Conservation (phyloP, 345 rosid species). For the Citrus mangshanensis region DNA sequence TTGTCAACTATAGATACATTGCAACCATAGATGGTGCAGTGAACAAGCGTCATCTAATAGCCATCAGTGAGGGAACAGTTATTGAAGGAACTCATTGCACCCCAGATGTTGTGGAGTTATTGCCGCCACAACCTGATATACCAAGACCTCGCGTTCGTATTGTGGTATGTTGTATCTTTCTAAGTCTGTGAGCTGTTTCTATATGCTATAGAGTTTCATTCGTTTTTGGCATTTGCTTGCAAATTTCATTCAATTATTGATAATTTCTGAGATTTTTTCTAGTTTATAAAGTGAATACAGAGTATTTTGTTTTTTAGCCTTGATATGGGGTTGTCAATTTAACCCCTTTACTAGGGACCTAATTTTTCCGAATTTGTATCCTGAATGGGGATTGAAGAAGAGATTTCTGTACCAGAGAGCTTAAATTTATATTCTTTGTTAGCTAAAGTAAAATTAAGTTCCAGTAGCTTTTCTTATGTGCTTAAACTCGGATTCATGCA, state of each 20-base stretch:
- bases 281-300: neutral
- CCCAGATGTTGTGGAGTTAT: conserved; percentile 87
- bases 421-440: neutral
- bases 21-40: conserved; percentile 70
- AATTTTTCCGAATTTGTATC: neutral
- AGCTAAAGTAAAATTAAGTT: neutral
- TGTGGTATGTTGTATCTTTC: conserved; percentile 53
- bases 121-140: conserved; percentile 69
- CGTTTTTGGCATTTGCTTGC: neutral
- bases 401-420: too few species aligned
- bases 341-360: neutral
- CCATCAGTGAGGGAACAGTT: conserved; percentile 68
- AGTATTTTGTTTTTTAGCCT: neutral
- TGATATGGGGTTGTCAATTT: neutral
- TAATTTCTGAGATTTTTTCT: neutral
- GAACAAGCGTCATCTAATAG: conserved; percentile 57
- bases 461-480: neutral
- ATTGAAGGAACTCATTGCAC: conserved; percentile 76
- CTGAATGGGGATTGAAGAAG: neutral
- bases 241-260: neutral
- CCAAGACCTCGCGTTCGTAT: conserved; percentile 74
- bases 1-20: conserved; percentile 58
- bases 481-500: conserved; percentile 28
- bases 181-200: neutral
- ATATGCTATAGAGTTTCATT: neutral